Base-by-base conservation (phyloP, 2,329 filamentous ascomycete genomes). In the Ascochyta lentis region DNA sequence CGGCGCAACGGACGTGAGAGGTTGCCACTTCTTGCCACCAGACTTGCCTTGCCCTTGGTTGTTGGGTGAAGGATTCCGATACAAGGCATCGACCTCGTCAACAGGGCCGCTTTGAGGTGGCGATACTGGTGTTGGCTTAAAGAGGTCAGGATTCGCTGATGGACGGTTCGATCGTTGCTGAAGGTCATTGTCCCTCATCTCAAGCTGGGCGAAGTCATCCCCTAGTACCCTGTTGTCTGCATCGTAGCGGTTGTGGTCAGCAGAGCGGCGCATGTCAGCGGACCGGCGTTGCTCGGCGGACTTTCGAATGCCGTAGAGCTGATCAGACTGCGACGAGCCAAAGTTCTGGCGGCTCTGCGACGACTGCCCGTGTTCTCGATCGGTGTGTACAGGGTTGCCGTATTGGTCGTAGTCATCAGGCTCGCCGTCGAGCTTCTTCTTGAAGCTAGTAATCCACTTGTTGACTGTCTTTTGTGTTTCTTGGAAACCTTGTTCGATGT, bases 11-110 rank as follows among this genome's bases (percentile, higher is more conserved):
- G 89, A 84, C 12, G 93, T 92, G 66, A 99, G 80, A 9, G 95
- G 94, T 76, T 99, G 94, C 95, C 95, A 99, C 80, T 99, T 99
- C 84, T 93, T 97, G 79, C 92, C 95, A 63, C 82, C 80, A n/a
- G 70, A 63, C 55, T 74, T 76, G 19, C 61, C 65, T 23, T 66
- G 64, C n/a, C 60, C 53, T 54, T 67, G 60, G 56, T 69, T 71
- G 40, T 56, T 65, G 12, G 74, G 73, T 8, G 74, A 75, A 16
- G 74, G 72, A 37, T 75, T 74, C 27, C 88, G 85, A 72, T 96
- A 95, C 55, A 89, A 73, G 31, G 82, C 87, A 65, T 89, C 84
- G 42, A 96, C 93, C 70, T 96, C 92, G 67, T 96, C 91, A 2
- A 91, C 86, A 10, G 86, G 84, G 1, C 86, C 86, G 35, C 80